Evolutionary conservation across 2,329 filamentous ascomycete species (phyloP).

Genomic region (Botrytis medusae): DNA sequence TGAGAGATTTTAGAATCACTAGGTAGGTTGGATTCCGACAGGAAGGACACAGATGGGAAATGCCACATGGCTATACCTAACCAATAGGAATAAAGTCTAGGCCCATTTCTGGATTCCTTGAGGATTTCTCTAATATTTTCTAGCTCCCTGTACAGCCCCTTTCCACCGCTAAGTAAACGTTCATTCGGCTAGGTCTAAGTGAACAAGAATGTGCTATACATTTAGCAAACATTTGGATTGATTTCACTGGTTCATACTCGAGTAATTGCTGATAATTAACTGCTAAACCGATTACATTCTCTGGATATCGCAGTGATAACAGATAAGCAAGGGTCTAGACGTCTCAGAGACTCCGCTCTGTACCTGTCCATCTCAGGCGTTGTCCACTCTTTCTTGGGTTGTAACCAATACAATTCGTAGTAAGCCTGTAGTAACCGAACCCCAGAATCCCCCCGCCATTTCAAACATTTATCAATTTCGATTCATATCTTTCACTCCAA

Average conservation of each 20-base stretch:
- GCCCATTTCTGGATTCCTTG: neutral
- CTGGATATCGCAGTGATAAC: neutral
- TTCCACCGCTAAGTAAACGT: neutral
- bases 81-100: neutral
- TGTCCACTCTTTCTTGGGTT: neutral
- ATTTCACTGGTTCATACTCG: neutral
- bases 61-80: neutral
- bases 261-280: neutral
- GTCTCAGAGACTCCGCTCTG: neutral
- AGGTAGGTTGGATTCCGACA: constrained; percentile 5
- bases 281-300: neutral
- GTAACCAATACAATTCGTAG: neutral
- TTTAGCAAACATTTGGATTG: neutral
- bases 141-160: neutral
- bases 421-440: neutral
- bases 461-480: neutral
- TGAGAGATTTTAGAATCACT: neutral
- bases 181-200: neutral
- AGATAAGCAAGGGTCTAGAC: neutral
- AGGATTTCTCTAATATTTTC: neutral
- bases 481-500: neutral
- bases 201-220: neutral
- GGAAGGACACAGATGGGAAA: neutral
- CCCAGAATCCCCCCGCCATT: constrained; percentile 9
- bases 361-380: neutral